Evolutionary conservation across 2,329 filamentous ascomycete species (phyloP), one percentile per base, ranked within the genome.

Genomic region (Ascochyta koolunga): DNA sequence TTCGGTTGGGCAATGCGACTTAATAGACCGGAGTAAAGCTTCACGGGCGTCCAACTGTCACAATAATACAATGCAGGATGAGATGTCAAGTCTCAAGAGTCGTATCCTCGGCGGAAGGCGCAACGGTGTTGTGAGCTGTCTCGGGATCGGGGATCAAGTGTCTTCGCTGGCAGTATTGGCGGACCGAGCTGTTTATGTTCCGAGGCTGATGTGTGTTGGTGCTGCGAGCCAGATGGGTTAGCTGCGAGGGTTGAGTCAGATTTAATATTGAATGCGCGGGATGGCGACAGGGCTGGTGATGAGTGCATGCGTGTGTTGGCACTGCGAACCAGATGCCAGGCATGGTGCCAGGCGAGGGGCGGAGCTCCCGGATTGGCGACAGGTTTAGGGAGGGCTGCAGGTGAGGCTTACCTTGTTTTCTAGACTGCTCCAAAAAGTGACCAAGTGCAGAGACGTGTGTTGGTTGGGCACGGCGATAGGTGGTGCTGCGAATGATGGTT

Each of bases 221-320:
- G 39, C 22, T 62, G 64, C 60, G 61, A 61, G 43, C 54, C 59
- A 60, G 62, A 43, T 57, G 56, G 47, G 62, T 63, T 32, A 41
- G 50, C 67, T 70, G 61, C 46, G 41, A 58, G 54, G 61, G 46
- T 61, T 74, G 67, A 72, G 71, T 74, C 67, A 74, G 71, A 72
- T 68, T 69, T 68, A 70, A 69, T 71, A 68, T 70, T 50, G 51
- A 44, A 55, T 25, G 42, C 41, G 53, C 43, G 53, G 46, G 53
- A 45, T 50, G 22, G 19, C 37, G 45, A 61, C 67, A 69, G 63
- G 70, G 67, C 67, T 68, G 65, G 62, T 60, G 39, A 39, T 32
- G 46, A 27, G 39, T 54, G 53, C 49, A 44, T 44, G 58, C 42
- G 59, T 72, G 68, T 61, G 71, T 56, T 71, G 69, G 71, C 70